Conservation (phyloP, 2,329 filamentous ascomycete species). For the Aspergillus sp. region DNA sequence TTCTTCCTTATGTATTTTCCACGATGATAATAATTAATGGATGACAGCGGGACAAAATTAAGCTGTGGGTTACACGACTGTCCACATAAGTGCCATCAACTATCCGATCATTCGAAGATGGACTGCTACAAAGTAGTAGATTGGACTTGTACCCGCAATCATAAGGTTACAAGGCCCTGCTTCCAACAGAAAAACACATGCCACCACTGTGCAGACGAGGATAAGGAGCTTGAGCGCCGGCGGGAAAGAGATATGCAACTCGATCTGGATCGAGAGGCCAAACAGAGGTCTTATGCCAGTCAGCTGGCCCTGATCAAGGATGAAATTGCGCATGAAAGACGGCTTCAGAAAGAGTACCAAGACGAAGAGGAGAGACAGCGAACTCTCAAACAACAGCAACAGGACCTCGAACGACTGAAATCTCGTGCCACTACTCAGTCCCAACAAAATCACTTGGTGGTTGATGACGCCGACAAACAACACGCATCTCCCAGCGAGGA, state of each 20-base stretch:
- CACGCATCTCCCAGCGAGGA: not conserved
- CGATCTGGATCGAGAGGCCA: conserved; percentile 31
- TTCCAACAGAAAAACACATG: conserved; percentile 45
- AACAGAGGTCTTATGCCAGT: conserved; percentile 20
- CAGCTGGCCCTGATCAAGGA: conserved; percentile 25
- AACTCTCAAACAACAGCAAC: conserved; percentile 19
- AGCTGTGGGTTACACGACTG: conserved; percentile 63
- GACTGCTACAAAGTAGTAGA: conserved; percentile 45
- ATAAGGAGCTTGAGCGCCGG: conserved; percentile 45
- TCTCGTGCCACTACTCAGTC: not conserved
- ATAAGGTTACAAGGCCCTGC: conserved; percentile 53
- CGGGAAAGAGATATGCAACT: conserved; percentile 52
- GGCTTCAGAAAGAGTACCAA: conserved; percentile 16
- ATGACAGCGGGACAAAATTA: conserved; percentile 45
- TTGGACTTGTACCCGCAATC: conserved; percentile 53
- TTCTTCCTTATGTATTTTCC: conserved; percentile 9
- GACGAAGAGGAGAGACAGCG: conserved; percentile 21
- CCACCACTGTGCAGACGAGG: conserved; percentile 53
- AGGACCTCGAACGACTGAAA: conserved; percentile 20
- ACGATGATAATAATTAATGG: not conserved
- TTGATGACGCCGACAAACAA: not conserved
- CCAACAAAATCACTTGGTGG: not conserved
- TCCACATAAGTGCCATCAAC: conserved; percentile 60
- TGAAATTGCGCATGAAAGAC: conserved; percentile 21
- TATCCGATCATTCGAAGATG: conserved; percentile 60